Evolutionary conservation across 2,329 filamentous ascomycete genomes (phyloP), one percentile per base, ranked within the genome.

Genomic region (Aspergillus quadricinctus): DNA sequence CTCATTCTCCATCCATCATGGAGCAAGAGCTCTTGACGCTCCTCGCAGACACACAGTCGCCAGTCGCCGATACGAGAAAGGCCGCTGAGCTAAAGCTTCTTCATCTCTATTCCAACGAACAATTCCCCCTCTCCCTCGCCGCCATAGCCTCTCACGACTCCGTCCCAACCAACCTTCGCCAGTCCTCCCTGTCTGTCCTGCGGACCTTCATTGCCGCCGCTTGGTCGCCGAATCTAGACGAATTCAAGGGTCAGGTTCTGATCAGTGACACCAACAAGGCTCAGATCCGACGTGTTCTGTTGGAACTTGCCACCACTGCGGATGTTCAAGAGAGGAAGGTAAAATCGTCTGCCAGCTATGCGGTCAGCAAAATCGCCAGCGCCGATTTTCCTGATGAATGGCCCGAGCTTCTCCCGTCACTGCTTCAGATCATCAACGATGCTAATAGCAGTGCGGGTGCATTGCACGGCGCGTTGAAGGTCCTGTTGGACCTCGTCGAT

Each of bases 311-410:
- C 23, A 82, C 92, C 50, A 88, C 84, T 57, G 78, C 81, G 45
- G 87, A 89, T 56, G 84, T 85, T 29, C 78, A 83, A 37, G 90
- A 96, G 69, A 85, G 91, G 65, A 96, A 90, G 76, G 87, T 97
- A 70, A 94, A 94, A 78, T 84, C 87, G 55, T 86, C 89, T n/a
- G 90, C 93, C 52, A 95, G 92, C 80, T 90, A 87, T 64, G 86
- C 88, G 4, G 90, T 97, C 60, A 93, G 92, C 79, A 97, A 96
- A 78, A 96, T 99, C 65, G 94, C 94, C 55, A 88, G 87, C 61
- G 85, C 88, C 68, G 94, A 99, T 77, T 97, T 96, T 70, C 94
- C 94, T 53, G 91, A 97, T 58, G 84, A 92, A 67, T 99, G 94
- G 94, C 91, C 92, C n/a, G 84, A 85, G 63, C 84, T 99, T 46